These are phyloP conservation scores for Agaricus blazei DNA, from an alignment of 768 basidiomycete species.

Conservation along the genomic window DNA sequence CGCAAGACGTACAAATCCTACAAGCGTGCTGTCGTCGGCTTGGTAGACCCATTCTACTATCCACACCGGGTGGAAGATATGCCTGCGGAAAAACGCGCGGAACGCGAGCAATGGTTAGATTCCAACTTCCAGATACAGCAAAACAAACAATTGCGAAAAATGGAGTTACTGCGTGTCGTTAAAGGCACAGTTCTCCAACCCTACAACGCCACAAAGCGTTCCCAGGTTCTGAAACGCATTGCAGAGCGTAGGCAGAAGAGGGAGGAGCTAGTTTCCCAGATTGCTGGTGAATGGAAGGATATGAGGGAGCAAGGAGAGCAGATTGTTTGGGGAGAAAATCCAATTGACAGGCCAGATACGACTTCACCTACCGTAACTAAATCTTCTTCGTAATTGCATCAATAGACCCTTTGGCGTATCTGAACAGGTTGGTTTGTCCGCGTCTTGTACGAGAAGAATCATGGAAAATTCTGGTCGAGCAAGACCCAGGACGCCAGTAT, in stretches of 20 bases:
- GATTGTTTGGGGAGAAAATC: constrained; percentile 14
- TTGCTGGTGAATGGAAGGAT: constrained; percentile 29
- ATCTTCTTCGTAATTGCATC: constrained; percentile 4
- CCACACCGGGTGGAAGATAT: constrained; percentile 80
- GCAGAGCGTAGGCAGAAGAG: constrained; percentile 36
- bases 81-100: constrained; percentile 44
- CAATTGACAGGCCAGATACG: neutral
- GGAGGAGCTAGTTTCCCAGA: constrained; percentile 31
- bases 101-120: constrained; percentile 60
- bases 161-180: constrained; percentile 32
- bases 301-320: constrained; percentile 27
- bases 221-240: constrained; percentile 39
- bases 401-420: neutral
- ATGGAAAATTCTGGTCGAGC: too few species aligned
- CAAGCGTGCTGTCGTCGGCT: constrained; percentile 89
- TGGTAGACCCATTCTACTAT: constrained; percentile 92
- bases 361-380: neutral
- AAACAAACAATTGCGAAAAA: constrained; percentile 28
- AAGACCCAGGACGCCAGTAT: too few species aligned
- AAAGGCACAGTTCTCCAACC: constrained; percentile 33
- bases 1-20: constrained; percentile 53
- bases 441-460: neutral
- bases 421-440: neutral
- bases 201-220: constrained; percentile 37
- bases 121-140: constrained; percentile 48